Percentiles rank a stretch among this genome's conserved stretches.
Evolutionary conservation across 2,329 filamentous ascomycete species (phyloP).

Genomic region (Hypoxylon sp.): DNA sequence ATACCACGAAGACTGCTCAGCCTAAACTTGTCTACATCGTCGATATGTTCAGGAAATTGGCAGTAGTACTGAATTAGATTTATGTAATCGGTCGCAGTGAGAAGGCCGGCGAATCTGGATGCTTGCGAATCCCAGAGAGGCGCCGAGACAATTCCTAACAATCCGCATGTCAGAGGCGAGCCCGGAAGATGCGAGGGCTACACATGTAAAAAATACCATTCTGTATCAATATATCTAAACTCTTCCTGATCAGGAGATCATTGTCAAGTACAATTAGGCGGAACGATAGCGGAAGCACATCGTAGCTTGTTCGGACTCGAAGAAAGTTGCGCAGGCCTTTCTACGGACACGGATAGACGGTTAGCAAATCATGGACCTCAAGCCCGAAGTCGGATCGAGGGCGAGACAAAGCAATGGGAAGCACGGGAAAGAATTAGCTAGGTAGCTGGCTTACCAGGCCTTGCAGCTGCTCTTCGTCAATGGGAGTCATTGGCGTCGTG

Average conservation of each 20-base stretch:
- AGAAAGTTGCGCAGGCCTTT: slow-evolving; percentile 94
- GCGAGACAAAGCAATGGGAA: slow-evolving; percentile 28
- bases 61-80: slow-evolving; percentile 99
- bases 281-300: slow-evolving; percentile 95
- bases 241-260: slow-evolving; percentile 95
- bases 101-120: slow-evolving; percentile 90
- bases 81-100: slow-evolving; percentile 97
- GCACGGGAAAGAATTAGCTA: not conserved
- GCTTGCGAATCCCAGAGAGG: slow-evolving; percentile 96
- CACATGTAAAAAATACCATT: slow-evolving; percentile 72
- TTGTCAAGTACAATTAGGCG: slow-evolving; percentile 96
- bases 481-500: slow-evolving; percentile 65
- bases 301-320: slow-evolving; percentile 95
- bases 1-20: slow-evolving; percentile 90
- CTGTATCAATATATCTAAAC: slow-evolving; percentile 92
- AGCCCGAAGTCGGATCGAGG: slow-evolving; percentile 19
- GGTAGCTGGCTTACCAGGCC: slow-evolving; percentile 72
- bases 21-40: slow-evolving; percentile 92
- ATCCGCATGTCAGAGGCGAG: slow-evolving; percentile 28
- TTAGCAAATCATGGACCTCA: slow-evolving; percentile 29
- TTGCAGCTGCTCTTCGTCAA: slow-evolving; percentile 82
- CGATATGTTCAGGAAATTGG: slow-evolving; percentile 91
- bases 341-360: slow-evolving; percentile 59
- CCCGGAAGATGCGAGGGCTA: slow-evolving; percentile 18
- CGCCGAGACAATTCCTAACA: slow-evolving; percentile 91